phyloP scores from a whole-genome alignment of 2,329 filamentous ascomycete genomes.

The Calonectria leucothoes region DNA sequence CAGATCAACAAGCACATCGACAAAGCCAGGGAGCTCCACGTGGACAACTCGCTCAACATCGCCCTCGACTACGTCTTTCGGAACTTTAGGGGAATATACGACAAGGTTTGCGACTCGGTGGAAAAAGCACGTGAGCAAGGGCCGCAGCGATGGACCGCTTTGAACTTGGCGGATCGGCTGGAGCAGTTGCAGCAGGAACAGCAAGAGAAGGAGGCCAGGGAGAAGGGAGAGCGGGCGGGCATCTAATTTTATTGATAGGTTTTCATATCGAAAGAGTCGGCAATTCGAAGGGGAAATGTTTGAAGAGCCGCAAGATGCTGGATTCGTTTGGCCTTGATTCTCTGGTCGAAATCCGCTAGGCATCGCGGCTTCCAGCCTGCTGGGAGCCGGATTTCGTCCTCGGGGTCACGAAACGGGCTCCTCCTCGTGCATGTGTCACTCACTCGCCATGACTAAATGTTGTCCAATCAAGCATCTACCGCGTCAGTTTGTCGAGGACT shows the following conservation, averaged over 20 bases:
- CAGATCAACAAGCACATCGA: constrained; percentile 33
- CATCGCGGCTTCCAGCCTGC: not conserved
- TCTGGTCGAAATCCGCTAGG: not conserved
- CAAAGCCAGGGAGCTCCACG: constrained; percentile 29
- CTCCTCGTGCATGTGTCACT: constrained; percentile 4
- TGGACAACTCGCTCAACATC: constrained; percentile 35
- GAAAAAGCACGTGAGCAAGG: constrained; percentile 33
- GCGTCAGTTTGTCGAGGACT: not conserved
- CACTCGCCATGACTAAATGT: not conserved
- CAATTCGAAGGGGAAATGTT: not conserved
- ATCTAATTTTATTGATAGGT: not conserved
- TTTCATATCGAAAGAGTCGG: not conserved
- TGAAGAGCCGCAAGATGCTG: not conserved
- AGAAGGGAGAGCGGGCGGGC: not conserved
- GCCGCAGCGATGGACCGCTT: constrained; percentile 32
- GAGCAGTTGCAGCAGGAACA: constrained; percentile 29
- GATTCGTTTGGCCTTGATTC: not conserved
- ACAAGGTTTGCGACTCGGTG: constrained; percentile 32
- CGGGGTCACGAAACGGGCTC: not conserved
- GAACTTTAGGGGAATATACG: constrained; percentile 34
- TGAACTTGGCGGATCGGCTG: constrained; percentile 33
- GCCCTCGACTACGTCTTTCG: constrained; percentile 38
- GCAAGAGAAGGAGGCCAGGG: constrained; percentile 13
- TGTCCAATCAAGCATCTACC: not conserved
- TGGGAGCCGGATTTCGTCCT: not conserved